Percentiles rank a stretch among this genome's conserved stretches.
These are phyloP conservation scores for Apophysomyces sp. DNA, from an alignment of 371 early-diverging fungal species.

Conservation along the genomic window DNA sequence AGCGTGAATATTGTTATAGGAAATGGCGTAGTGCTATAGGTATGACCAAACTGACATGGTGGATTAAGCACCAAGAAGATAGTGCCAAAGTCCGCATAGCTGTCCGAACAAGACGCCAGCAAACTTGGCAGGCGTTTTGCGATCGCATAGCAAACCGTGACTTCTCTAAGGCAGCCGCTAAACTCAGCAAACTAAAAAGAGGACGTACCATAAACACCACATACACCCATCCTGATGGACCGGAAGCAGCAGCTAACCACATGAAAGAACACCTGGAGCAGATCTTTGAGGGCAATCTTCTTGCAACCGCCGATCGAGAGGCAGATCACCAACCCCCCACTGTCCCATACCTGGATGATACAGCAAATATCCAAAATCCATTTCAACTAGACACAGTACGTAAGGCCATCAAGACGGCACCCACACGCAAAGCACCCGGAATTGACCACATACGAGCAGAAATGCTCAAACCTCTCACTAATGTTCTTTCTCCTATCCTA, in stretches of 20 bases:
- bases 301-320: neutral
- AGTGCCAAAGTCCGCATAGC: neutral
- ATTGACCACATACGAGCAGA: constrained; percentile 12
- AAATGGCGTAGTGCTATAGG: constrained; percentile 10
- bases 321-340: too few relatives aligned
- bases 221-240: constrained; percentile 5
- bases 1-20: constrained; percentile 6
- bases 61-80: constrained; percentile 12
- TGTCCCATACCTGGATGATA: too few relatives aligned
- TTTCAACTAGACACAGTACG: too few relatives aligned
- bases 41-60: constrained; percentile 4
- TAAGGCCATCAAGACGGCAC: neutral
- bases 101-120: neutral
- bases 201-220: neutral
- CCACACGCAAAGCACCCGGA: constrained; percentile 18
- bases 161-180: constrained; percentile 3
- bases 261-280: neutral
- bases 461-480: constrained; percentile 13
- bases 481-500: neutral
- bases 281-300: neutral
- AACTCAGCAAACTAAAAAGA: neutral
- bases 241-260: constrained; percentile 1
- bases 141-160: neutral
- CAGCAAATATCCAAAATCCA: too few relatives aligned
- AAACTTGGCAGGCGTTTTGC: constrained; percentile 18